Evolutionary conservation across 2,329 filamentous ascomycete species (phyloP), one percentile per base, ranked within the genome.

Genomic region (Fusarium paranaense): DNA sequence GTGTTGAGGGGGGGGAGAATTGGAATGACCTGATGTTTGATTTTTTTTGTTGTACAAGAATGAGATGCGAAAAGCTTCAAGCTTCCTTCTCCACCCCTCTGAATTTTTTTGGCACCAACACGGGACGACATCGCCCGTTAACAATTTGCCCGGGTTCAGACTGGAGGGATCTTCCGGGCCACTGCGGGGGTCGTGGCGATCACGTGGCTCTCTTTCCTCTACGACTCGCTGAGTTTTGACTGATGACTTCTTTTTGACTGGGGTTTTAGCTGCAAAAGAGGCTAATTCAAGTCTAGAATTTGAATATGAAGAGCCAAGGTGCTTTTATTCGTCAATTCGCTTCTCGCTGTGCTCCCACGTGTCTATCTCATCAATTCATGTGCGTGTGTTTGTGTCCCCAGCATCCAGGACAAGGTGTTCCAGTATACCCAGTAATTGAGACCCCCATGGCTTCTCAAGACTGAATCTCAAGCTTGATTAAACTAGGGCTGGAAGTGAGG

Each of bases 21-120:
- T 75, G 56, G 62, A 71, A 64, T 69, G 27, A 37, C 35, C 27
- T 64, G 59, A 59, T 70, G 60, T 22, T 70, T 70, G 11, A 32
- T 14, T 33, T 33, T 33, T 32, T n/a, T 54, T 37, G 52, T 37
- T 57, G 25, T 75, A 70, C 54, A 71, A 42, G 57, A 33, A 33
- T 27, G 37, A 50, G 68, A 68, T 73, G 65, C 68, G 69, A 64
- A 69, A 76, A 67, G 74, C 69, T 78, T 74, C 75, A 52, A 27
- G 45, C 25, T 27, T 11, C 20, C 20, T 18, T 22, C 47, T 47
- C 42, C 42, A 25, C 47, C 18, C 62, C 62, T 74, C 72, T 60
- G 69, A 77, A 75, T 67, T 77, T 75, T 79, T 78, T 62, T 75
- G 63, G 38, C 14, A 47, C 42, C 14, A 38, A 57, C 25, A 30